Evolutionary conservation across 169 alveolate species (phyloP).

Genomic region (Cryptosporidium ubiquitum): DNA sequence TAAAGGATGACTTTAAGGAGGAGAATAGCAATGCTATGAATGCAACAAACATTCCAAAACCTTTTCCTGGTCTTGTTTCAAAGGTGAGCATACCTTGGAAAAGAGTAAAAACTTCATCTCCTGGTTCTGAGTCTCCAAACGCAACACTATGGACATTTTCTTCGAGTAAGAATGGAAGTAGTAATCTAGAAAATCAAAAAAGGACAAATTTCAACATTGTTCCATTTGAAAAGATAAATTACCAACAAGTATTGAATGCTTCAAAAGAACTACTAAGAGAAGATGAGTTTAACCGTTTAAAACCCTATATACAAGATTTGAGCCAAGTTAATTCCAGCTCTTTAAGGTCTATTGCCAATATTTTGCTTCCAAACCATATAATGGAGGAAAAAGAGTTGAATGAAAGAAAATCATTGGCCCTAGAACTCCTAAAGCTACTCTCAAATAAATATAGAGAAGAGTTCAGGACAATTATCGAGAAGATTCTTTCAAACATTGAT

Average conservation of each 20-base stretch:
- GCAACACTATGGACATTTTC: background rate
- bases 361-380: conserved; percentile 10
- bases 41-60: background rate
- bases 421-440: conserved; percentile 4
- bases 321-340: conserved; percentile 5
- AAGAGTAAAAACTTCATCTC: background rate
- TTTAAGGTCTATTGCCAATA: background rate
- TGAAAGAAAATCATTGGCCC: conserved; percentile 27
- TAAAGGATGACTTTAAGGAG: background rate
- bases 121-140: background rate
- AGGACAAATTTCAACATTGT: conserved; percentile 3
- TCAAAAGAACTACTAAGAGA: conserved; percentile 6
- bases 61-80: background rate
- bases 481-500: background rate
- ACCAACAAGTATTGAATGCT: background rate
- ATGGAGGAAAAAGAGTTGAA: background rate
- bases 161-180: background rate
- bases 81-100: background rate
- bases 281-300: conserved; percentile 16
- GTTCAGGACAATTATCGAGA: conserved; percentile 10
- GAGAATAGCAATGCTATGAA: background rate
- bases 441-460: conserved; percentile 14
- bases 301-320: background rate
- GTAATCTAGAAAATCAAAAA: conserved; percentile 8
- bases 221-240: background rate